Percentiles rank a stretch among this genome's conserved stretches.
Conservation (phyloP, 306 rosid species). For the Glycyrrhiza uralensis region DNA sequence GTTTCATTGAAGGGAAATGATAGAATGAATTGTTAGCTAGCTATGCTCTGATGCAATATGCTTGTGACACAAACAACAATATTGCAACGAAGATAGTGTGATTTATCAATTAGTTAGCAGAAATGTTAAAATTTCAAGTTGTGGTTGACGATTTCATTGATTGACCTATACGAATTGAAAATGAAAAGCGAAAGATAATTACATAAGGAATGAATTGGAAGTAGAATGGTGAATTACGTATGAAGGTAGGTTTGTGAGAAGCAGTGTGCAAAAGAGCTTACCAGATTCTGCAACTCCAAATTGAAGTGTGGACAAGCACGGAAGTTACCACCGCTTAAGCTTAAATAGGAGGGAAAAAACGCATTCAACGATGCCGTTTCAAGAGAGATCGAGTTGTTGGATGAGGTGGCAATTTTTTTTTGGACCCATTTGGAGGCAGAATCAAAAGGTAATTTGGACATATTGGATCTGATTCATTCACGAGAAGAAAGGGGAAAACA, state of each 20-base stretch:
- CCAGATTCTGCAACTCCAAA: not conserved
- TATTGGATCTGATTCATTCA: constrained; percentile 27
- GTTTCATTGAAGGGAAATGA: not conserved
- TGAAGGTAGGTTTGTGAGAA: too few species aligned
- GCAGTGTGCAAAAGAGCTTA: not conserved
- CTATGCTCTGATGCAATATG: not conserved
- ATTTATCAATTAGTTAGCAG: too few species aligned
- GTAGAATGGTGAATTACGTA: not conserved
- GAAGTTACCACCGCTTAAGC: not conserved
- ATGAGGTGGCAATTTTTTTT: constrained; percentile 13
- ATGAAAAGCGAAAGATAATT: not conserved
- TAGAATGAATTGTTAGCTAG: not conserved
- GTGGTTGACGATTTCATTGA: not conserved
- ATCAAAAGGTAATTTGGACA: not conserved
- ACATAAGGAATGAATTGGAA: not conserved
- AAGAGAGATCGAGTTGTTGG: not conserved
- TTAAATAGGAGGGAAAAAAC: not conserved
- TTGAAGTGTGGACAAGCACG: not conserved
- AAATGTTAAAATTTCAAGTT: not conserved
- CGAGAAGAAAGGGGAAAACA: constrained; percentile 34
- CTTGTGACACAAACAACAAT: too few species aligned
- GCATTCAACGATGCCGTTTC: not conserved
- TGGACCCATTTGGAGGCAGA: not conserved
- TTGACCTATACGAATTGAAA: not conserved
- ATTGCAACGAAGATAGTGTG: too few species aligned